Evolutionary conservation across 2,329 filamentous ascomycete genomes (phyloP), one percentile per base, ranked within the genome.

Genomic region (Purpureocillium takamizusanense): DNA sequence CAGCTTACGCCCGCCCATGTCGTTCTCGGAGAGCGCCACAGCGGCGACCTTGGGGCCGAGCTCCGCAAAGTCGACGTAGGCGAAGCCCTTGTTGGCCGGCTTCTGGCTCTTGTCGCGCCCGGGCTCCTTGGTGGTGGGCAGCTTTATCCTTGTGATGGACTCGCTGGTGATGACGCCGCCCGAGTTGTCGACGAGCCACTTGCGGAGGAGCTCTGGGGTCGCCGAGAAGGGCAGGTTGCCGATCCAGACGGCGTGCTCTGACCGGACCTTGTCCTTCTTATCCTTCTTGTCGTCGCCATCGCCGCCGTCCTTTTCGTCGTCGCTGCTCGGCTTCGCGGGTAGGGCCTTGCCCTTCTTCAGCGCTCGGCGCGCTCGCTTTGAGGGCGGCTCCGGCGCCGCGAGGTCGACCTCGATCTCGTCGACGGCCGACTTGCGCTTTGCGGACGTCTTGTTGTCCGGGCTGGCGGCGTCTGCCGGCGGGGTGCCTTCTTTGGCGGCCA

Each of bases 361-460:
- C 44, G 82, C 81, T 57, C 92, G 87, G 50, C 88, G 78, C 44
- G 86, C 88, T 58, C 92, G 94, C 63, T 97, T 98, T 27, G 92
- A 97, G 1, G 87, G 86, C 15, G 92, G 92, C 56, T 97, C 89
- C 18, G 92, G 92, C n/a, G 85, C 80, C 46, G 69, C 72, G 45
- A 98, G 66, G 59, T 98, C 86, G 56, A 98, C 88, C 60, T 94
- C 87, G 53, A 98, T 83, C 52, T 89, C 84, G 35, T 81, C 74
- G 39, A 74, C 60, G 39, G 70, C 63, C 36, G 78, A 67, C 62
- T 90, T 92, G 61, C 85, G 83, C 67, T 94, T 83, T 40, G 48
- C 39, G 4, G 55, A 54, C 4, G 42, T 25, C 21, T 25, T 25
- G 21, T 25, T 25, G 21, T 25, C 35, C 12, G 57, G 27, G n/a